These are phyloP conservation scores for Emericellopsis cladophorae DNA, from an alignment of 2,329 filamentous ascomycete genomes.

Conservation along the genomic window DNA sequence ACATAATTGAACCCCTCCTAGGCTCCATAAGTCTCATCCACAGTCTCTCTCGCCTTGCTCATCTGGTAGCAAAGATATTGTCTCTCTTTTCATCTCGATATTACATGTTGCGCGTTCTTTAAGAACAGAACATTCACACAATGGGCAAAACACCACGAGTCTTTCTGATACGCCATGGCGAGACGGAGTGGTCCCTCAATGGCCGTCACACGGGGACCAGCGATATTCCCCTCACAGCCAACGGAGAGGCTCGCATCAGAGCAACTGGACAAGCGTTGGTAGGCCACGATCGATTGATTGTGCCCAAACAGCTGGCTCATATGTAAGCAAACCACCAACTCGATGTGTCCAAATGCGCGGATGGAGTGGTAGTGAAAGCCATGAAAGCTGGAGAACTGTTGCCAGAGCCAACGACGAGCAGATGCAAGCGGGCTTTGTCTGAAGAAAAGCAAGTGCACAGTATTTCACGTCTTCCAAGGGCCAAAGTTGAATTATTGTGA, in stretches of 20 bases:
- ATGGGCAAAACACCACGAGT: constrained; percentile 46
- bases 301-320: constrained; percentile 67
- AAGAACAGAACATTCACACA: not conserved
- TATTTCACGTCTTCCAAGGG: too few relatives aligned
- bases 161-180: constrained; percentile 79
- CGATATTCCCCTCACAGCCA: constrained; percentile 75
- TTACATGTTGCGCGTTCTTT: too few relatives aligned
- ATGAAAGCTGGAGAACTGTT: too few relatives aligned
- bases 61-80: not conserved
- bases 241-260: constrained; percentile 64
- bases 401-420: too few relatives aligned
- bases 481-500: too few relatives aligned
- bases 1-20: too few relatives aligned
- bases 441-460: too few relatives aligned
- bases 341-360: too few relatives aligned
- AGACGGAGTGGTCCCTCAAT: constrained; percentile 89
- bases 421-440: too few relatives aligned
- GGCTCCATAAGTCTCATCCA: too few relatives aligned
- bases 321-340: constrained; percentile 41
- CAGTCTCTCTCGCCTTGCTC: not conserved
- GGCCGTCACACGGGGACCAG: constrained; percentile 73
- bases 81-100: not conserved
- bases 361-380: too few relatives aligned
- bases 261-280: constrained; percentile 76
- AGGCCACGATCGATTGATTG: constrained; percentile 73